Percentiles rank a stretch among this genome's conserved stretches.
phyloP scores from a whole-genome alignment of 352 stramenopile genomes.

The Pythium chondricola region DNA sequence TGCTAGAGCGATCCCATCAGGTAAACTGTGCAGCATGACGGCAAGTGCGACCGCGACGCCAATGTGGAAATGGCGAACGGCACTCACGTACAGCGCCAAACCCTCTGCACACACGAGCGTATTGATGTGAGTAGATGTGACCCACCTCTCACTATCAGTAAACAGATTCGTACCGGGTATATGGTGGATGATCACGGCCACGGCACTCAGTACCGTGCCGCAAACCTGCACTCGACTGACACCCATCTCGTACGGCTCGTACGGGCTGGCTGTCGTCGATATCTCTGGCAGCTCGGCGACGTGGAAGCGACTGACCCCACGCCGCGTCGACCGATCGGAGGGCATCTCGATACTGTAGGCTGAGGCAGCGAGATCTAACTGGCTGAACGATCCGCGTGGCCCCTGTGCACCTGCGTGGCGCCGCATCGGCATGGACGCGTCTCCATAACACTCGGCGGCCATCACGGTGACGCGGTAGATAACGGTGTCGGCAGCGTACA shows the following conservation, averaged over 20 bases:
- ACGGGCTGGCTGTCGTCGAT: conserved; percentile 8
- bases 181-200: conserved; percentile 20
- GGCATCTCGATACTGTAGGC: conserved; percentile 5
- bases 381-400: conserved; percentile 9
- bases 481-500: conserved; percentile 14
- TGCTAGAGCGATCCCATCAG: conserved; percentile 22
- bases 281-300: conserved; percentile 11
- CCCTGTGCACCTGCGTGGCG: not conserved
- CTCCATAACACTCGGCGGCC: conserved; percentile 11
- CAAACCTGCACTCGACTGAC: conserved; percentile 1
- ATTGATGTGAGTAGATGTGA: not conserved
- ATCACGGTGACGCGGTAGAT: conserved; percentile 18
- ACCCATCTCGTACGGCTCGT: conserved; percentile 4
- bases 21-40: conserved; percentile 20
- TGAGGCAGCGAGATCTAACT: conserved; percentile 7
- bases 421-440: conserved; percentile 1
- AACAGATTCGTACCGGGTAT: conserved; percentile 14
- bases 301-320: not conserved
- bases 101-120: conserved; percentile 8
- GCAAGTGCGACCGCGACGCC: conserved; percentile 12
- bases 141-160: no score
- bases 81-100: conserved; percentile 18
- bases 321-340: not conserved
- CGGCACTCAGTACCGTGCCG: conserved; percentile 11
- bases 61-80: conserved; percentile 9